Evolutionary conservation across 2,329 filamentous ascomycete genomes (phyloP).

Genomic region (Penicillium psychrosexuale): DNA sequence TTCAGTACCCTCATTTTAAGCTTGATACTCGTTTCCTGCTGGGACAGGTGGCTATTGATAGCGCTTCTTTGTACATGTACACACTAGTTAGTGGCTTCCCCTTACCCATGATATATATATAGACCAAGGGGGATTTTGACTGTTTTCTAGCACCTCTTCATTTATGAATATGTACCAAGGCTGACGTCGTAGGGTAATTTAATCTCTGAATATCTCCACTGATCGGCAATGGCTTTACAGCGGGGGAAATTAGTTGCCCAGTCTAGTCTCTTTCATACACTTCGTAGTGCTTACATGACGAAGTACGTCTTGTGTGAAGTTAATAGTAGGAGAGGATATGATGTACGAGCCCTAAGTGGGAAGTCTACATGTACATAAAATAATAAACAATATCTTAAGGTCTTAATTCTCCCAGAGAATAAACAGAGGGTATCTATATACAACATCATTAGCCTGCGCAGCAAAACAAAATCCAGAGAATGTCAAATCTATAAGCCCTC

Average conservation of each 20-base stretch:
- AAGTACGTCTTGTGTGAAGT: too few relatives aligned
- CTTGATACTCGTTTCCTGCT: neutral
- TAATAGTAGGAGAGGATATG: too few relatives aligned
- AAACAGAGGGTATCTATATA: slow-evolving; percentile 25
- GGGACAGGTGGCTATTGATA: neutral
- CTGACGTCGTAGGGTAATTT: too few relatives aligned
- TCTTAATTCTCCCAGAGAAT: neutral
- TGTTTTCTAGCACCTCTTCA: neutral
- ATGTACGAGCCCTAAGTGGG: neutral
- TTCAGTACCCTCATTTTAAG: neutral
- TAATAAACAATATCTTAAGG: neutral
- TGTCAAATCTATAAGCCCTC: slow-evolving; percentile 1
- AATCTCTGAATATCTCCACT: too few relatives aligned
- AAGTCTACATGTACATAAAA: neutral
- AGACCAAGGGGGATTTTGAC: too few relatives aligned
- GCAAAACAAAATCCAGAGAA: neutral
- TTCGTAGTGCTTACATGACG: too few relatives aligned
- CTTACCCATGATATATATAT: neutral
- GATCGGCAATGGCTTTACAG: too few relatives aligned
- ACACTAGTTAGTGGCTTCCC: neutral
- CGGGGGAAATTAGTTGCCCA: too few relatives aligned
- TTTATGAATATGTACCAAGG: neutral
- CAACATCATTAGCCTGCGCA: slow-evolving; percentile 6
- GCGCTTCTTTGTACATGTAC: neutral
- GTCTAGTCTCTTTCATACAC: too few relatives aligned